Base-by-base conservation (phyloP, 2,329 filamentous ascomycete species). In the Xylaria sp. region DNA sequence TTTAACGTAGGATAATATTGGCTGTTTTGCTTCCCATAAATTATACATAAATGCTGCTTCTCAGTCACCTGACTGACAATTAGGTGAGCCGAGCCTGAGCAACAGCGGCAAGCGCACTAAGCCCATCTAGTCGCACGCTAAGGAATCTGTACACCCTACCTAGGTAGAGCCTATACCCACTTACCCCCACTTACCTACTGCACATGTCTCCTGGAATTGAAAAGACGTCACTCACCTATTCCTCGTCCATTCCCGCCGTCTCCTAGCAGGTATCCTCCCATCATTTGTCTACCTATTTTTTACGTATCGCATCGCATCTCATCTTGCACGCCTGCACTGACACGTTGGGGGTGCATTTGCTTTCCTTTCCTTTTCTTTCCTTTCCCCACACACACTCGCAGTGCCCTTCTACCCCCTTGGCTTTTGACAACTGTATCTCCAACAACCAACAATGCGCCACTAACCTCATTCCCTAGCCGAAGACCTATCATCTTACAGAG, bases 341-440 rank as follows among this genome's bases (percentile, higher is more conserved):
- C 63, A 70, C 62, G 66, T 69, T 48, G 41, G 37, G 41, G 66
- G 48, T 65, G 56, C 62, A 58, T 65, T 25, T 50, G 37, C 20
- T 28, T 7, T 12, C 52, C 9, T 23, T 18, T 44, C 18, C 13
- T 25, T 25, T 25, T 3, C 23, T 44, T 18, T 13, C 15, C 41
- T 39, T 8, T 9, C 44, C n/a, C 39, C 51, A 56, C 41, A 44
- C 41, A 46, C 61, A 34, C 66, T 61, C 61, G 51, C 18, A 7
- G 28, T 28, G 32, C 52, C 48, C 41, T 39, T 52, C 61, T 56
- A 52, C 25, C 62, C 52, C 57, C 57, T 51, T 37, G 28, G 50
- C 56, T 65, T 59, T 44, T 61, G 66, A 68, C 66, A 68, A 25
- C 66, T 68, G 66, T 68, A 64, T 56, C 23, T 32, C 39, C 23